A percentile compares a stretch with the other conserved stretches of the same genome.
phyloP scores from a whole-genome alignment of 306 rosid genomes.

The Hippophae gyantsensis region DNA sequence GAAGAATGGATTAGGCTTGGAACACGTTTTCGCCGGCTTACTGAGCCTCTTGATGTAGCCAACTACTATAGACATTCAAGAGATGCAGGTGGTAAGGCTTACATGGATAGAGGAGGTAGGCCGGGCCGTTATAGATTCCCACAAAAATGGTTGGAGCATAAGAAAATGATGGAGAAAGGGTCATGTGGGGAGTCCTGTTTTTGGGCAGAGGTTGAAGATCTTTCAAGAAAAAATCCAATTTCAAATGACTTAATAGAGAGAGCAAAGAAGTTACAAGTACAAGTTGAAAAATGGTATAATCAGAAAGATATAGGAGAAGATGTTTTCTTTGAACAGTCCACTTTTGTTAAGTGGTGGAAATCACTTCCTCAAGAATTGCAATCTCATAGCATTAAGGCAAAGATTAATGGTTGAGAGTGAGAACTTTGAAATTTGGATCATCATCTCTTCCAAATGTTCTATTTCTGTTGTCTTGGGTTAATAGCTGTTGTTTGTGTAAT shows the following conservation, averaged over 20 bases:
- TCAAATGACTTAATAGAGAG: neutral
- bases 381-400: no score
- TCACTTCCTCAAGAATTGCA: conserved; percentile 19
- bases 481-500: no score
- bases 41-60: conserved; percentile 77
- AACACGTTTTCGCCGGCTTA: conserved; percentile 43
- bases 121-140: conserved; percentile 51
- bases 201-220: conserved; percentile 77
- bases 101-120: conserved; percentile 35
- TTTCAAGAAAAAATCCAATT: conserved; percentile 9
- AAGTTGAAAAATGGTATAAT: conserved; percentile 28
- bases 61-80: conserved; percentile 64
- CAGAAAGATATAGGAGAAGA: conserved; percentile 15
- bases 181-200: conserved; percentile 42
- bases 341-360: conserved; percentile 38
- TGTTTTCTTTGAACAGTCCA: conserved; percentile 36
- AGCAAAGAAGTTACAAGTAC: conserved; percentile 20
- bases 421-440: no score
- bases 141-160: conserved; percentile 67
- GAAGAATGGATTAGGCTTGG: conserved; percentile 35
- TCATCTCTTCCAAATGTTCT: no score
- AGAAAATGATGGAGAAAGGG: neutral
- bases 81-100: conserved; percentile 53
- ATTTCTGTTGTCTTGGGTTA: no score
- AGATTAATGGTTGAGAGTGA: no score